Evolutionary conservation across 352 stramenopile genomes (phyloP).

Genomic region (Aphanomyces euteiches): DNA sequence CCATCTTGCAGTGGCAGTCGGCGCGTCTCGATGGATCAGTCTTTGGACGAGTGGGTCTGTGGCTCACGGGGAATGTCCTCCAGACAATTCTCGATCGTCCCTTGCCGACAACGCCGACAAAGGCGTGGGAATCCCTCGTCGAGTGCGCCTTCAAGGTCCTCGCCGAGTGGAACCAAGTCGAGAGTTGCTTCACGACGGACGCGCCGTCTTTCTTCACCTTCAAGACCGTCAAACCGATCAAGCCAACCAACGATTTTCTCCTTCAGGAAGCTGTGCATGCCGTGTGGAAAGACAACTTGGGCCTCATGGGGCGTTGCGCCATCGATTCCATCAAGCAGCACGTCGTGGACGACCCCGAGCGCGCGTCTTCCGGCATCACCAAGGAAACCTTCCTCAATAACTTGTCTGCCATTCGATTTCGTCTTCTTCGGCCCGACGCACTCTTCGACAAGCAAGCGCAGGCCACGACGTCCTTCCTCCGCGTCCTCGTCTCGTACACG

Average conservation of each 20-base stretch:
- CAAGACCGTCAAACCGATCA: not conserved
- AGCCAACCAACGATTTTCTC: slow-evolving; percentile 4
- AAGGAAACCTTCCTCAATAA: slow-evolving; percentile 17
- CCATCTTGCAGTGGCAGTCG: slow-evolving; percentile 20
- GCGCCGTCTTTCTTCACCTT: slow-evolving; percentile 15
- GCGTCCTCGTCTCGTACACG: slow-evolving; percentile 44
- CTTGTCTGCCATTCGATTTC: slow-evolving; percentile 11
- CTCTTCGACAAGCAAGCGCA: slow-evolving; percentile 22
- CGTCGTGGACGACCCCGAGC: not conserved
- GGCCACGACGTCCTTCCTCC: slow-evolving; percentile 46
- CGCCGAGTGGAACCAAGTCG: not conserved
- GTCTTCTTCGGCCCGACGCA: slow-evolving; percentile 23
- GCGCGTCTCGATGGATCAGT: slow-evolving; percentile 6
- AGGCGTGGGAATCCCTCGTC: slow-evolving; percentile 13
- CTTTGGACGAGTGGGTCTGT: slow-evolving; percentile 19
- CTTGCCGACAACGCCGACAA: not conserved
- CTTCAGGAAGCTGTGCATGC: slow-evolving; percentile 7
- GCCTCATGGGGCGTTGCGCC: slow-evolving; percentile 14
- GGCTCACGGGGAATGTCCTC: slow-evolving; percentile 20
- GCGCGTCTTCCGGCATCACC: not conserved
- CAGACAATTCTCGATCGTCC: not conserved
- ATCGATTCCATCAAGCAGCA: slow-evolving; percentile 19
- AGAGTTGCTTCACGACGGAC: not conserved
- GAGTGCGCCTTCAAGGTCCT: slow-evolving; percentile 12
- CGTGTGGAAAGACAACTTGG: slow-evolving; percentile 18